phyloP scores from a whole-genome alignment of 805 yeast species.

The Nakazawaea sp. region DNA sequence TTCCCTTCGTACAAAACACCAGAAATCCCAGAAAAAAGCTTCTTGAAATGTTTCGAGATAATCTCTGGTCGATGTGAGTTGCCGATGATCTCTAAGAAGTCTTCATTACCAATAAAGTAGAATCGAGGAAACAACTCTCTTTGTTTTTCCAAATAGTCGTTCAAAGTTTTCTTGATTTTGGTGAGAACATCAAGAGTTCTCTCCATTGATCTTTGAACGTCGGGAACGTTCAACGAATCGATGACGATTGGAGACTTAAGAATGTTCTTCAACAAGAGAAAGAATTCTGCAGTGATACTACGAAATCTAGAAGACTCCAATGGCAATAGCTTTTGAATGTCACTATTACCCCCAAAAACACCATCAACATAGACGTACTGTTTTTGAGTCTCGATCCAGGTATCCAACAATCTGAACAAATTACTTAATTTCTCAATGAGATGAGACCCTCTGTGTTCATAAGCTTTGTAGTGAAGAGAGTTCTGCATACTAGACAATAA shows the following conservation, averaged over 20 bases:
- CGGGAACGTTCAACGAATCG: constrained; percentile 47
- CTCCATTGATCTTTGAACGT: constrained; percentile 37
- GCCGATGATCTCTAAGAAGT: constrained; percentile 77
- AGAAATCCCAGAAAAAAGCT: constrained; percentile 65
- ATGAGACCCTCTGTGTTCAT: constrained; percentile 48
- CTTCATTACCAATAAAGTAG: constrained; percentile 88
- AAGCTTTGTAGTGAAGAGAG: constrained; percentile 53
- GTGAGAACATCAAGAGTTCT: constrained; percentile 48
- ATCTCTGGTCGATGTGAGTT: constrained; percentile 37
- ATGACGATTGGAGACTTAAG: constrained; percentile 43
- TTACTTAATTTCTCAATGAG: constrained; percentile 52
- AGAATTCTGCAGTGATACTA: constrained; percentile 55
- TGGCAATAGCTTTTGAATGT: constrained; percentile 59
- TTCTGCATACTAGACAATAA: constrained; percentile 62
- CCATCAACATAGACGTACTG: constrained; percentile 86
- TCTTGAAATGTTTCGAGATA: constrained; percentile 54
- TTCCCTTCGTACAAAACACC: constrained; percentile 27
- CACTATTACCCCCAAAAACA: constrained; percentile 54
- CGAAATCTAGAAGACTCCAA: constrained; percentile 62
- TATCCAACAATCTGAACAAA: constrained; percentile 46
- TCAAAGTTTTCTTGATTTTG: constrained; percentile 56
- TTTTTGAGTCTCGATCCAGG: constrained; percentile 82
- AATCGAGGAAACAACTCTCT: constrained; percentile 74
- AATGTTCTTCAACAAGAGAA: constrained; percentile 40
- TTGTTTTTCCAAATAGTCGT: constrained; percentile 76